A percentile compares a stretch with the other conserved stretches of the same genome.
Conservation (phyloP, 257 asterid species). For the Salvia miltiorrhiza region DNA sequence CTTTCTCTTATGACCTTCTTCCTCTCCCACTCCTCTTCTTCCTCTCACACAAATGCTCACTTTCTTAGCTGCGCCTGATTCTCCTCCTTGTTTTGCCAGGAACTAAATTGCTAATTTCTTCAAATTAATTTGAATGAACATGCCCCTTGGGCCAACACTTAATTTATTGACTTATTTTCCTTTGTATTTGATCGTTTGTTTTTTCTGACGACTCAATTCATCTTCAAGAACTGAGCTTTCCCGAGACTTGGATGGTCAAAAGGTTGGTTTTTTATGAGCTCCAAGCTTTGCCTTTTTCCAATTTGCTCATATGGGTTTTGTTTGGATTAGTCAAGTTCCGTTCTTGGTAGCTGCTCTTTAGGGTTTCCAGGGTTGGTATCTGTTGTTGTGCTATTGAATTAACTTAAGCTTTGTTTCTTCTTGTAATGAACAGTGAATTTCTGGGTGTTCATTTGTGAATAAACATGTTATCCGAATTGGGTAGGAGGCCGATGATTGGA, state of each 20-base stretch:
- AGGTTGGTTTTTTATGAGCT: slow-evolving; percentile 44
- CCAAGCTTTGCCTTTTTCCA: slow-evolving; percentile 14
- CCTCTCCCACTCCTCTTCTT: slow-evolving; percentile 13
- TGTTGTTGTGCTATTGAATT: slow-evolving; percentile 14
- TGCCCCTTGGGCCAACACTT: slow-evolving; percentile 25
- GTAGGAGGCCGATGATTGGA: slow-evolving; percentile 74
- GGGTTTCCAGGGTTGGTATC: slow-evolving; percentile 25
- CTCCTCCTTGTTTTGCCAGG: neutral
- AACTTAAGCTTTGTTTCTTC: neutral
- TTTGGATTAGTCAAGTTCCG: slow-evolving; percentile 14
- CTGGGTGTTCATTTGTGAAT: slow-evolving; percentile 24
- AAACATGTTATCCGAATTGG: slow-evolving; percentile 70
- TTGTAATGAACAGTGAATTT: slow-evolving; percentile 34
- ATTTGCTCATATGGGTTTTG: slow-evolving; percentile 27
- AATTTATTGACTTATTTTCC: slow-evolving; percentile 5
- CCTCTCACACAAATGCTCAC: slow-evolving; percentile 19
- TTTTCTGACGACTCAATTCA: slow-evolving; percentile 24
- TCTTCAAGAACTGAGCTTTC: slow-evolving; percentile 24
- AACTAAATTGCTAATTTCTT: slow-evolving; percentile 10
- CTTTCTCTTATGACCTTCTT: slow-evolving; percentile 25
- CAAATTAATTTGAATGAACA: slow-evolving; percentile 22
- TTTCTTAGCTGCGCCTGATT: slow-evolving; percentile 21
- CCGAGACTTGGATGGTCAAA: slow-evolving; percentile 37
- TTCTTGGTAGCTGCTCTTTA: slow-evolving; percentile 23
- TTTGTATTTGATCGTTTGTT: slow-evolving; percentile 35